Percentiles rank a stretch among this genome's conserved stretches.
These are phyloP conservation scores for Bretschneidera sinensis DNA, from an alignment of 345 rosid genomes.

Conservation along the genomic window DNA sequence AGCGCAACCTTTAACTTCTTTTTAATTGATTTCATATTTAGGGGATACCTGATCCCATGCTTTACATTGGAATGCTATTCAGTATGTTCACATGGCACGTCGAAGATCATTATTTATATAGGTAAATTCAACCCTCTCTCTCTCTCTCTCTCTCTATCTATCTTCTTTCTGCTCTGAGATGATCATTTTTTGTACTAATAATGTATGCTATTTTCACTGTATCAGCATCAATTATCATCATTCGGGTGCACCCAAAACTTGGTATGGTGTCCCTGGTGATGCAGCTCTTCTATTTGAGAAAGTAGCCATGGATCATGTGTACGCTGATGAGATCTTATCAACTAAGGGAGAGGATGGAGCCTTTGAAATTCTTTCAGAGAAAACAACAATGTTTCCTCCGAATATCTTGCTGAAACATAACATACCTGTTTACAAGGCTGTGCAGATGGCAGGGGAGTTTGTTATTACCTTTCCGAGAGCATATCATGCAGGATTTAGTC, in stretches of 20 bases:
- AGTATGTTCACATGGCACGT: conserved; percentile 75
- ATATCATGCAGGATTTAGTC: conserved; percentile 68
- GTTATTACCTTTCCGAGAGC: conserved; percentile 60
- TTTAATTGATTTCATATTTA: conserved; percentile 1
- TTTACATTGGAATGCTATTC: conserved; percentile 66
- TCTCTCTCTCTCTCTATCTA: no score
- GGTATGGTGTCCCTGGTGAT: conserved; percentile 64
- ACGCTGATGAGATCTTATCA: conserved; percentile 30
- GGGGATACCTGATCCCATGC: conserved; percentile 71
- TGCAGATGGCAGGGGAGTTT: conserved; percentile 62
- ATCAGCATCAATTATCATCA: conserved; percentile 66
- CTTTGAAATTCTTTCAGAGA: conserved; percentile 41
- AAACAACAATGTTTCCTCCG: conserved; percentile 65
- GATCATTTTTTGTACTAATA: background rate
- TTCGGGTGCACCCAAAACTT: conserved; percentile 61
- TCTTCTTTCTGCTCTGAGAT: no score
- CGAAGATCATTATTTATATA: conserved; percentile 64
- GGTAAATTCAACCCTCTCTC: no score
- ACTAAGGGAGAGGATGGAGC: conserved; percentile 43
- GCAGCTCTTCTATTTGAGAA: conserved; percentile 48
- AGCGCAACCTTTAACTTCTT: no score
- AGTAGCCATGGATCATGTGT: conserved; percentile 46
- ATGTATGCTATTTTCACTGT: background rate
- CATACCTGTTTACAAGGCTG: conserved; percentile 59
- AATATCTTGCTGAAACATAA: conserved; percentile 39